phyloP scores from a whole-genome alignment of 2,329 filamentous ascomycete genomes.

The Zymoseptoria pseudotritici region DNA sequence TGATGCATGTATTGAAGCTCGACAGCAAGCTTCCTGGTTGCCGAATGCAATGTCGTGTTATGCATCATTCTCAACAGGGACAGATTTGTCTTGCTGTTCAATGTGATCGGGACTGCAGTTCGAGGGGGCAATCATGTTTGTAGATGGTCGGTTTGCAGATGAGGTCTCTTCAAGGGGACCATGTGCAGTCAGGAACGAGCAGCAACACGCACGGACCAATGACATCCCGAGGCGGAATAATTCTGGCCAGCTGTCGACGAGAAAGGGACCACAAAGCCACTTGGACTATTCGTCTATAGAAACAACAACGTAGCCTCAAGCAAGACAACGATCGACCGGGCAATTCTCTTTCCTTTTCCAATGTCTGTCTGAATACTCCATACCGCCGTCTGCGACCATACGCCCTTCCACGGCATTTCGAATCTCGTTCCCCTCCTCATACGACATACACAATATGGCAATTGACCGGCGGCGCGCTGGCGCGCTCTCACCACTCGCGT shows the following conservation, averaged over 20 bases:
- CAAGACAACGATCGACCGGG: not conserved
- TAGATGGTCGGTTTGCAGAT: too few relatives aligned
- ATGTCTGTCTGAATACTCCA: not conserved
- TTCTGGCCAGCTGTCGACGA: not conserved
- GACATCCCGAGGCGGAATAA: not conserved
- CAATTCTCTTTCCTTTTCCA: not conserved
- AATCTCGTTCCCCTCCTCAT: not conserved
- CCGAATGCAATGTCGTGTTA: too few relatives aligned
- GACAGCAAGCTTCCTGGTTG: too few relatives aligned
- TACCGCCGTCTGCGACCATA: not conserved
- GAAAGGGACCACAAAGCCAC: not conserved
- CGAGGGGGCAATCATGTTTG: too few relatives aligned
- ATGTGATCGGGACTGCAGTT: too few relatives aligned
- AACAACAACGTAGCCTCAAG: not conserved
- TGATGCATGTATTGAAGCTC: too few relatives aligned
- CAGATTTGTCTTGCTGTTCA: too few relatives aligned
- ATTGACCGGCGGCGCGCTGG: conserved; percentile 21
- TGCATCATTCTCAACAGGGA: too few relatives aligned
- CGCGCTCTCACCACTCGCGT: conserved; percentile 15
- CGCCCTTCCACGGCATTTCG: not conserved
- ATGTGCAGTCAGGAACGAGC: too few relatives aligned
- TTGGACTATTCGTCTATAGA: not conserved
- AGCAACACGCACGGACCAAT: not conserved
- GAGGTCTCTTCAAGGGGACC: too few relatives aligned
- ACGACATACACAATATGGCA: conserved; percentile 15